Conservation (phyloP, 768 basidiomycete species). For the Chiua virens region DNA sequence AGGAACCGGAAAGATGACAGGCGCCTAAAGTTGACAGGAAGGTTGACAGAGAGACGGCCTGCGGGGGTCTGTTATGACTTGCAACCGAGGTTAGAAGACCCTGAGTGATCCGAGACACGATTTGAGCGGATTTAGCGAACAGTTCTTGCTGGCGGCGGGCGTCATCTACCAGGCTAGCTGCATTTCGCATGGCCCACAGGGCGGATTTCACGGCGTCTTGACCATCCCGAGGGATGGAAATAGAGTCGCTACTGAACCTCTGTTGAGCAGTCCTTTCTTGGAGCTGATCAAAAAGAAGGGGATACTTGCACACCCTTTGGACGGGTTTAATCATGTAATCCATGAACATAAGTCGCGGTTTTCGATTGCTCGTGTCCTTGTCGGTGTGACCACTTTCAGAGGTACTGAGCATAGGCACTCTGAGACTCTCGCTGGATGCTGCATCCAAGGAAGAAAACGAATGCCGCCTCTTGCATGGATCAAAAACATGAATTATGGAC, state of each 20-base stretch:
- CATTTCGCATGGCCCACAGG: constrained; percentile 69
- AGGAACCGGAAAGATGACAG: constrained; percentile 77
- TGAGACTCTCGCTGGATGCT: constrained; percentile 33
- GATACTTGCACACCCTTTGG: constrained; percentile 94
- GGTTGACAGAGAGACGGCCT: constrained; percentile 44
- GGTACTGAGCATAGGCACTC: constrained; percentile 30
- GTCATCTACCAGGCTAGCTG: constrained; percentile 78
- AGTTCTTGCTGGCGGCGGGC: constrained; percentile 69
- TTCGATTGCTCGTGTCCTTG: constrained; percentile 26
- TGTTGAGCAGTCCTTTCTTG: constrained; percentile 16
- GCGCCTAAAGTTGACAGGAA: constrained; percentile 76
- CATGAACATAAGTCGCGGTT: constrained; percentile 56
- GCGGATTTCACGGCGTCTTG: constrained; percentile 39
- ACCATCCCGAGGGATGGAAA: background rate
- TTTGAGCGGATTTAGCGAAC: constrained; percentile 62
- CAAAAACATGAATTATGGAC: constrained; percentile 11
- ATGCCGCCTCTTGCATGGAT: constrained; percentile 41
- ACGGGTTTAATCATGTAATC: constrained; percentile 98
- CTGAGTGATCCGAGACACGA: constrained; percentile 62
- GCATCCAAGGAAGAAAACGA: constrained; percentile 55
- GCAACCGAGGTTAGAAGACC: constrained; percentile 30
- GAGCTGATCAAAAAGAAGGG: constrained; percentile 81
- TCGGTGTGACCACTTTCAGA: constrained; percentile 33
- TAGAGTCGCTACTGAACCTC: constrained; percentile 1
- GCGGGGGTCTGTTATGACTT: constrained; percentile 29